phyloP scores from a whole-genome alignment of 257 asterid genomes.

The Solanum chaucha region DNA sequence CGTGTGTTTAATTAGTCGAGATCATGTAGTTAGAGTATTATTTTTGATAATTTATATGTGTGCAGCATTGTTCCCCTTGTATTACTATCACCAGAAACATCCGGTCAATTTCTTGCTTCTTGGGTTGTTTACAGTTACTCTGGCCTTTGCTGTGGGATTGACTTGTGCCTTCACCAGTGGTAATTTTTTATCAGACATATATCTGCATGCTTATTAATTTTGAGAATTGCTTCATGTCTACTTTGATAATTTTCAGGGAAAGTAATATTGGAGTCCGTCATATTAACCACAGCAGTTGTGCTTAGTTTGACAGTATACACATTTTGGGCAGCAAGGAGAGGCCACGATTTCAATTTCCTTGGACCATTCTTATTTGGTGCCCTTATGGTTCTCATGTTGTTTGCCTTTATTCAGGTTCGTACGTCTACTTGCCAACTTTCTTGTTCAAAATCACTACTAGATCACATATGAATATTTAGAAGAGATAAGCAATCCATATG shows the following conservation, averaged over 20 bases:
- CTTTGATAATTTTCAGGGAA: constrained; percentile 15
- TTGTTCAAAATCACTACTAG: too few relatives aligned
- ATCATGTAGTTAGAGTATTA: too few relatives aligned
- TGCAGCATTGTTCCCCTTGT: constrained; percentile 69
- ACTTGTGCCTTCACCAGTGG: constrained; percentile 72
- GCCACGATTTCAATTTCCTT: constrained; percentile 47
- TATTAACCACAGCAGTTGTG: constrained; percentile 41
- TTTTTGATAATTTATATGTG: not conserved
- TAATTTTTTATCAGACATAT: constrained; percentile 1
- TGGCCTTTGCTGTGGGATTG: constrained; percentile 67
- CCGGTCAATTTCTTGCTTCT: constrained; percentile 75
- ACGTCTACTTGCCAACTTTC: too few relatives aligned
- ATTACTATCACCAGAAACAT: constrained; percentile 62
- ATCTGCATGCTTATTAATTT: too few relatives aligned
- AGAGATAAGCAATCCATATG: not conserved
- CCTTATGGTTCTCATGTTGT: constrained; percentile 17
- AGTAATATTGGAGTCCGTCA: constrained; percentile 34
- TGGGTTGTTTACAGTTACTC: constrained; percentile 55
- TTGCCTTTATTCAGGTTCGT: constrained; percentile 37
- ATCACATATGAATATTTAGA: too few relatives aligned
- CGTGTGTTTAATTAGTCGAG: too few relatives aligned
- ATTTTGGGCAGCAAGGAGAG: constrained; percentile 69
- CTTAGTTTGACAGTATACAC: constrained; percentile 49
- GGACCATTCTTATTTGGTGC: constrained; percentile 37
- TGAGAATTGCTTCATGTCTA: too few relatives aligned